Base-by-base conservation (phyloP, 768 basidiomycete genomes). In the Tephrocybe sp. region DNA sequence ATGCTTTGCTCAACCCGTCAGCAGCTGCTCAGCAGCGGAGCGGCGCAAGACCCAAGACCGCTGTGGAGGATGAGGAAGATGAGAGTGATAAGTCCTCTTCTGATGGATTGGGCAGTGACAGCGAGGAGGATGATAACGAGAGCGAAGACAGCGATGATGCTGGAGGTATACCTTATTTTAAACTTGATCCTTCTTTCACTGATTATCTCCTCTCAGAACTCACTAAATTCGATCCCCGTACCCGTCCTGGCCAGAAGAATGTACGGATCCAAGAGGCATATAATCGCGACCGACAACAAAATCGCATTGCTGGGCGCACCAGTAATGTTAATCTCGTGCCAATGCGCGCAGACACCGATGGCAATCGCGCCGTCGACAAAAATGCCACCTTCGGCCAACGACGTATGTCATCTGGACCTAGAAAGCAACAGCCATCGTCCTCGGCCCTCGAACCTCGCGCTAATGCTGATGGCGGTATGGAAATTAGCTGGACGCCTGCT, bases 1-100 rank as follows among this genome's bases (percentile, higher is more conserved):
- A 78, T 65, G 89, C 86, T n/a, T 68, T 98, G 57, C 82, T 98
- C 64, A 94, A 98, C 66, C 96, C 96, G 12, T 95, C 93, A 16
- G 70, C 86, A 9, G 83, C 72, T n/a, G 76, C 80, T 26, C 78
- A 79, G 63, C 80, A 74, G 64, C 69, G 72, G 62, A 64, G 53
- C 20, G 61, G 59, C 48, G 61, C 58, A 31, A 69, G 74, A 56
- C 67, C 68, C 44, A 90, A 80, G 76, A 95, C 91, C 1, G 91
- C 87, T 1, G 89, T 92, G 20, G 89, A 94, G 61, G 84, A 90
- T 32, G 92, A 95, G 57, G 90, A 90, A 26, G 94, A 94, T 14
- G 90, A 92, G 63, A 90, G 86, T 58, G 89, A 92, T 52, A 82
- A 77, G 62, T 49, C 65, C 13, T 86, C 85, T 8, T 84, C 80